Conservation (phyloP, 2,329 filamentous ascomycete species). For the Diaporthe ilicicola region DNA sequence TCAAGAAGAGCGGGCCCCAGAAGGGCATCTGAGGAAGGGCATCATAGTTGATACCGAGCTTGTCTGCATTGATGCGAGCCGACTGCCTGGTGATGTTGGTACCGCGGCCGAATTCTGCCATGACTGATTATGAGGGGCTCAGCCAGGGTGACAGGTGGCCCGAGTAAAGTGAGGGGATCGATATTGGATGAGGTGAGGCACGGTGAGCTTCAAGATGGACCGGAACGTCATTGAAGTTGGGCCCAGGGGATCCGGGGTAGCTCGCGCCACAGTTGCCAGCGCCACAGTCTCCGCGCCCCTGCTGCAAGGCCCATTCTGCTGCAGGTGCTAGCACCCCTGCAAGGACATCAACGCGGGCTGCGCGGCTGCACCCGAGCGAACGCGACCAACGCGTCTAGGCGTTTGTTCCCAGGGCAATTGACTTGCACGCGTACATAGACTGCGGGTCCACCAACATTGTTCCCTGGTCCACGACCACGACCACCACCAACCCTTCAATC, state of each 20-base stretch:
- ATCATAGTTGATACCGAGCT: slow-evolving; percentile 31
- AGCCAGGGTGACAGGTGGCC: background rate
- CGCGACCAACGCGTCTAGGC: slow-evolving; percentile 20
- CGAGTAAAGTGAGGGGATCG: background rate
- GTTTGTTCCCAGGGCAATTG: slow-evolving; percentile 23
- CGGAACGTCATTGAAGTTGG: slow-evolving; percentile 29
- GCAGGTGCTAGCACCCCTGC: slow-evolving; percentile 12
- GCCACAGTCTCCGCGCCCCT: background rate
- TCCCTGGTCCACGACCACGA: background rate
- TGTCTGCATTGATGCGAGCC: slow-evolving; percentile 28
- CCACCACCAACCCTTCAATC: background rate
- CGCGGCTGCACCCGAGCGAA: background rate
- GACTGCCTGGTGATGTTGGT: background rate
- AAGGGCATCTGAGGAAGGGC: slow-evolving; percentile 26
- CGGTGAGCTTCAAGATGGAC: background rate
- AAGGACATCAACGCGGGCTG: background rate
- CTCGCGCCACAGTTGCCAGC: slow-evolving; percentile 26
- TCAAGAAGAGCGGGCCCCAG: slow-evolving; percentile 13
- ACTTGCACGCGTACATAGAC: background rate
- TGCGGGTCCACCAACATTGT: background rate
- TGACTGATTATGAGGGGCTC: background rate
- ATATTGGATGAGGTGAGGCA: background rate
- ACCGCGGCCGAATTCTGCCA: background rate
- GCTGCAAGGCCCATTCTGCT: slow-evolving; percentile 17
- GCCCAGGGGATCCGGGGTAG: slow-evolving; percentile 16